These are phyloP conservation scores for Psilocybe tampanensis DNA, from an alignment of 768 basidiomycete genomes.

Conservation along the genomic window DNA sequence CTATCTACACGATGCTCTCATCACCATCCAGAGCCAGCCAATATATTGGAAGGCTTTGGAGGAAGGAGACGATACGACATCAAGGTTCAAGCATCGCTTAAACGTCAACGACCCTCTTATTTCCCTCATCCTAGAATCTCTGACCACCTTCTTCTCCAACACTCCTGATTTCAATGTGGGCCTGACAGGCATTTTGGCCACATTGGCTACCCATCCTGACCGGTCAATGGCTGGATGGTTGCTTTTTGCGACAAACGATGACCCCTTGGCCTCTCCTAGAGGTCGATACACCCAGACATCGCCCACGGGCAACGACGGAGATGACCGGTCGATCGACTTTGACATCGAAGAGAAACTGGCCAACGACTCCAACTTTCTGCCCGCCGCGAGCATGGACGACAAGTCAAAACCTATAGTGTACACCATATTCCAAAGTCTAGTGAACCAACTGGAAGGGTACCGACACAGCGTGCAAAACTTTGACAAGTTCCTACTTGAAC, in stretches of 20 bases:
- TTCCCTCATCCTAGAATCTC: slow-evolving; percentile 64
- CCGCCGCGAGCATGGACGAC: slow-evolving; percentile 71
- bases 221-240: slow-evolving; percentile 90
- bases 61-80: slow-evolving; percentile 30
- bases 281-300: slow-evolving; percentile 10
- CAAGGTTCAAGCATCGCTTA: slow-evolving; percentile 68
- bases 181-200: slow-evolving; percentile 79
- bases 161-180: slow-evolving; percentile 87
- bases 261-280: slow-evolving; percentile 6
- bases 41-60: slow-evolving; percentile 54
- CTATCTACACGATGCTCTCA: slow-evolving; percentile 77
- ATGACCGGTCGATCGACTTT: slow-evolving; percentile 84
- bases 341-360: slow-evolving; percentile 66
- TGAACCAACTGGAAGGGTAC: slow-evolving; percentile 81
- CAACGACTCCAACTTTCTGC: slow-evolving; percentile 57
- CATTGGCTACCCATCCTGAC: slow-evolving; percentile 83
- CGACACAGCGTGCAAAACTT: slow-evolving; percentile 75
- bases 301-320: slow-evolving; percentile 52
- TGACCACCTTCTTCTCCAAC: slow-evolving; percentile 84
- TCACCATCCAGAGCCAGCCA: slow-evolving; percentile 65
- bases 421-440: slow-evolving; percentile 78
- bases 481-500: slow-evolving; percentile 81
- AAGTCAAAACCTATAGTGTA: slow-evolving; percentile 78
- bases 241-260: slow-evolving; percentile 60
- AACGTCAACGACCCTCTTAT: slow-evolving; percentile 79